Conservation (phyloP, 345 rosid genomes). For the Punica granatum region DNA sequence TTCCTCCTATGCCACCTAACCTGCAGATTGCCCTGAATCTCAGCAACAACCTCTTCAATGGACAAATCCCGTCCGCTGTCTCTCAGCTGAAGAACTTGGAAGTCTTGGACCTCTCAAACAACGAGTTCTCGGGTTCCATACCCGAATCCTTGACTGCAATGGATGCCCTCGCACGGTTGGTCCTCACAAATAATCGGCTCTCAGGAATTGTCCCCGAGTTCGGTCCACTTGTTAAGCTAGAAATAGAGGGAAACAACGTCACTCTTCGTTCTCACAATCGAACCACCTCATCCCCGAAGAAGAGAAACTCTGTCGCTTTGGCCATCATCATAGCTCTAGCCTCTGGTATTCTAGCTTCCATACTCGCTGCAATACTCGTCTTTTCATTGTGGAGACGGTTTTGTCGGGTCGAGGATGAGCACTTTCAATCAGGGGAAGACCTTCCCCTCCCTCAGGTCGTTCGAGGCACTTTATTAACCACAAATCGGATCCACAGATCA, state of each 20-base stretch:
- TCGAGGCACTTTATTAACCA: conserved; percentile 49
- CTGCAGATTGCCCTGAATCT: conserved; percentile 73
- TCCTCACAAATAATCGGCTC: conserved; percentile 56
- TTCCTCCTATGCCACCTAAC: conserved; percentile 48
- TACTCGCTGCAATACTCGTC: conserved; percentile 18
- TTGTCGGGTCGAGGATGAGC: conserved; percentile 34
- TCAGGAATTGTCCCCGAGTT: conserved; percentile 41
- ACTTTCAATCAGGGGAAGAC: conserved; percentile 25
- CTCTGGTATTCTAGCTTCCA: conserved; percentile 25
- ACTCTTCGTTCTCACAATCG: neutral
- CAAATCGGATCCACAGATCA: conserved; percentile 51
- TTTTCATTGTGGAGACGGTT: conserved; percentile 33
- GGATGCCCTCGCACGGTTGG: conserved; percentile 35
- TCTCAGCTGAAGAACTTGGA: conserved; percentile 34
- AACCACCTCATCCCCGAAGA: neutral
- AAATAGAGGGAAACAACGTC: conserved; percentile 38
- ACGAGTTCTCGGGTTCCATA: conserved; percentile 42
- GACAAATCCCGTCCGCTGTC: conserved; percentile 36
- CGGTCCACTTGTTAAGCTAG: conserved; percentile 11
- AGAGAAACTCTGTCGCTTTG: conserved; percentile 22
- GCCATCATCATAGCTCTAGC: conserved; percentile 30
- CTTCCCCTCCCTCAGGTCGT: conserved; percentile 42
- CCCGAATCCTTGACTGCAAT: conserved; percentile 22
- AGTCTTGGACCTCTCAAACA: conserved; percentile 69
- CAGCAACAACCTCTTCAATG: conserved; percentile 53